Conservation (phyloP, 2,329 filamentous ascomycete species). For the Cordyceps tenuipes region DNA sequence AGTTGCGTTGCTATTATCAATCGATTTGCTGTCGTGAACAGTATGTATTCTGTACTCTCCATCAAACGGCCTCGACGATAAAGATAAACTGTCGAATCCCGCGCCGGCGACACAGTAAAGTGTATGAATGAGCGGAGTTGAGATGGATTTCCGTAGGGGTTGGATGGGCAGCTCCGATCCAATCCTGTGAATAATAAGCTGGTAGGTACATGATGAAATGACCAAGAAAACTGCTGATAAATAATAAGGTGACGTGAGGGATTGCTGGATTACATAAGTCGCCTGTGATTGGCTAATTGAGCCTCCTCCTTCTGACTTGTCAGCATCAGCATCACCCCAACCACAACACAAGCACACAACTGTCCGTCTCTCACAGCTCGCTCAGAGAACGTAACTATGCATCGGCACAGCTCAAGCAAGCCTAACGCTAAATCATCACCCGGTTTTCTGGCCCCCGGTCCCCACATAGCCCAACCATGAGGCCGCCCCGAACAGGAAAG, state of each 20-base stretch:
- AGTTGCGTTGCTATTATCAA: no score
- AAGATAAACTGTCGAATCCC: background rate
- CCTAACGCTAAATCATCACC: background rate
- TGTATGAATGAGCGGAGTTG: background rate
- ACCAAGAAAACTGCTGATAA: no score
- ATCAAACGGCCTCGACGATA: background rate
- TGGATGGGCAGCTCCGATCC: background rate
- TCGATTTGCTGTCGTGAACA: no score
- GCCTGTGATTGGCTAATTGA: background rate
- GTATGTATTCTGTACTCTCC: no score
- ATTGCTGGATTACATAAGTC: background rate
- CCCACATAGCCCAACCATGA: background rate
- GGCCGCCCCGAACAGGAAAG: conserved; percentile 1
- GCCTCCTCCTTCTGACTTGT: background rate
- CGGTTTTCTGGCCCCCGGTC: background rate
- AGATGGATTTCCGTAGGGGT: conserved; percentile 3
- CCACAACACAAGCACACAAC: background rate
- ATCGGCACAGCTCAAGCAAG: background rate
- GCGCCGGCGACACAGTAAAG: background rate
- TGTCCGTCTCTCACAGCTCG: background rate
- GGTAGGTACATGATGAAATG: no score
- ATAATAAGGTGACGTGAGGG: no score
- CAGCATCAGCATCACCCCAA: background rate
- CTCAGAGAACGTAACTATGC: no score
- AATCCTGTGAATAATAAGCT: background rate